Evolutionary conservation across 768 basidiomycete genomes (phyloP).

Genomic region (Auricularia cornea): DNA sequence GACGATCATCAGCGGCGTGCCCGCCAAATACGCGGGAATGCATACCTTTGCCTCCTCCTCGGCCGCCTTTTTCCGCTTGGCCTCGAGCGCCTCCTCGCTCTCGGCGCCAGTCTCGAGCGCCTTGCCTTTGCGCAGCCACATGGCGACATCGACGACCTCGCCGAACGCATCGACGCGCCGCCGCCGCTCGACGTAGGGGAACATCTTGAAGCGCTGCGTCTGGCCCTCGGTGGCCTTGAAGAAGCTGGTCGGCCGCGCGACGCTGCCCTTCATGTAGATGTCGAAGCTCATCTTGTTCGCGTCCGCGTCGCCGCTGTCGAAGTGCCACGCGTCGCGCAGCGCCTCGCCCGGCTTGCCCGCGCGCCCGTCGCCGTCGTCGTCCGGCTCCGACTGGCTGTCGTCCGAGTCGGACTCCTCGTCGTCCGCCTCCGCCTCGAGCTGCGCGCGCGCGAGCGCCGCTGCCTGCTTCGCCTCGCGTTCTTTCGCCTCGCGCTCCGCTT

Average conservation of each 20-base stretch:
- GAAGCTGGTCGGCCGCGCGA: conserved; percentile 75
- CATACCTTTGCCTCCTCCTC: conserved; percentile 77
- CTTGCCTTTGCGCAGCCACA: conserved; percentile 91
- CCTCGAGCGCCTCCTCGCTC: conserved; percentile 69
- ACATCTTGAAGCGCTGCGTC: conserved; percentile 86
- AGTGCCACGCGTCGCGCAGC: conserved; percentile 56
- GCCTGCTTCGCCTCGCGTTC: conserved; percentile 84
- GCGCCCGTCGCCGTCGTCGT: conserved; percentile 53
- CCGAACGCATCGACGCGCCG: conserved; percentile 92
- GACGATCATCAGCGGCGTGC: conserved; percentile 1
- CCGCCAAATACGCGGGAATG: neutral
- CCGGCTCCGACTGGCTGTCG: conserved; percentile 49
- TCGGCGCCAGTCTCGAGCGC: conserved; percentile 86
- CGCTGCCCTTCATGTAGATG: conserved; percentile 87
- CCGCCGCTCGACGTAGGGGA: conserved; percentile 91
- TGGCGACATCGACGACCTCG: conserved; percentile 88
- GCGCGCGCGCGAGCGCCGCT: conserved; percentile 72
- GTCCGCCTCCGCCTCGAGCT: conserved; percentile 89
- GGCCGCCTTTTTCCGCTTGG: conserved; percentile 53
- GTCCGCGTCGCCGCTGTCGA: conserved; percentile 69
- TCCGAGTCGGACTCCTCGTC: conserved; percentile 67
- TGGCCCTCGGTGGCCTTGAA: conserved; percentile 72
- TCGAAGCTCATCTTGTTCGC: conserved; percentile 83
- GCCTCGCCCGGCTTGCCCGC: conserved; percentile 32
- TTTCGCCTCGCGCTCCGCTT: conserved; percentile 63